Evolutionary conservation across 345 rosid species (phyloP), one percentile per base, ranked within the genome.

Genomic region (Bruguiera gymnorhiza): DNA sequence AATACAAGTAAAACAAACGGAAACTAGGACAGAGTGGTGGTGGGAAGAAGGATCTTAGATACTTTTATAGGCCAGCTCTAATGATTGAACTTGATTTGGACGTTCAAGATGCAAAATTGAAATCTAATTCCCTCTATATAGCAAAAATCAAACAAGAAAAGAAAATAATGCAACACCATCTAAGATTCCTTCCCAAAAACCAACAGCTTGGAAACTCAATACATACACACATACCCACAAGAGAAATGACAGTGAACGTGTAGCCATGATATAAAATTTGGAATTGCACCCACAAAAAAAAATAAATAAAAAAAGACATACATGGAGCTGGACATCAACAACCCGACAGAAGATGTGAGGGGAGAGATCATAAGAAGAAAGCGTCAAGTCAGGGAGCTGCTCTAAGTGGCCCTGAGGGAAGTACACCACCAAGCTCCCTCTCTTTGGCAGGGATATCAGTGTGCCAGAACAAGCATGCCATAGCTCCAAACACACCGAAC

Each of bases 391-490:
- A 74, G 92, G 78, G 76, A 87, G 82, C 66, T 84, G 96, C 79
- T 95, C 98, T 77, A 92, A 75, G 73, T 95, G 98, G 18, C 99
- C 99, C 77, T 92, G 99, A 53, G 92, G 99, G 68, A 90, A 86
- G 84, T 95, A 95, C 63, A 88, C 89, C 30, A 95, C 97, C 61
- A 82, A 69, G 79, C 86, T 79, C 51, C 98, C 97, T 79, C 76
- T 89, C 87, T 83, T 89, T 0, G 98, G 99, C 43, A 95, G 83
- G 61, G 96, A 90, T 66, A 86, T 86, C 0, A 92, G 89, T 30
- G 99, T 98, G 55, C 99, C 99, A 13, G 98, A 97, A 77, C 99
- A 95, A 59, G 99, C 99, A 67, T 95, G 97, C 98, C 97, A 95
- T 21, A 95, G 90, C 88, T 95, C 99, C 77, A 95, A 69, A 80